Conservation (phyloP, 257 asterid species). For the Phtheirospermum japonicum region DNA sequence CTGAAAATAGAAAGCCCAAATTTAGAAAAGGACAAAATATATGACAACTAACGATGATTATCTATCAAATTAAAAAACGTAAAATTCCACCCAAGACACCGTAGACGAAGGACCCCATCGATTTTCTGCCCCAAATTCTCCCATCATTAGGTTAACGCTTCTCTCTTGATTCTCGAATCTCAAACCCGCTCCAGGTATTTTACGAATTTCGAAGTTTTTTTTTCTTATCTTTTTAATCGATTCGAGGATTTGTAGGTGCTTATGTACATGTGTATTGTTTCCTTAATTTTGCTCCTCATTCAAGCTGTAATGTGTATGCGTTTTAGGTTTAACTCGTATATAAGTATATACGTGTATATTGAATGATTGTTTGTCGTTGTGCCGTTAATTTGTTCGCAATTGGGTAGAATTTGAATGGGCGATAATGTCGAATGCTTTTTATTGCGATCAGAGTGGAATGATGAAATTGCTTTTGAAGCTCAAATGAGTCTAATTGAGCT, state of each 20-base stretch:
- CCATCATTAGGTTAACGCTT: conserved; percentile 21
- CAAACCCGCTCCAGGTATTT: conserved; percentile 20
- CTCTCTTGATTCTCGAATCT: conserved; percentile 35
- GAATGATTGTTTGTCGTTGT: conserved; percentile 14
- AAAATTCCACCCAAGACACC: conserved; percentile 32
- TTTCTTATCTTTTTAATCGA: not conserved
- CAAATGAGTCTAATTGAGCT: conserved; percentile 15
- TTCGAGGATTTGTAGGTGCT: conserved; percentile 11
- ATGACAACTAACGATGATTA: conserved; percentile 12
- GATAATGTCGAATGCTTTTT: conserved; percentile 19
- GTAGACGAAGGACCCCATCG: conserved; percentile 29
- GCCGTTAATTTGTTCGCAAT: conserved; percentile 10
- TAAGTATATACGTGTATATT: not conserved
- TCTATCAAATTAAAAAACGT: not conserved
- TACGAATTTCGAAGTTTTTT: conserved; percentile 16
- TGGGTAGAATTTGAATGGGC: conserved; percentile 4
- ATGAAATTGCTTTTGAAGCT: conserved; percentile 8
- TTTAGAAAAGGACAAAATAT: conserved; percentile 13
- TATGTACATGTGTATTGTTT: not conserved
- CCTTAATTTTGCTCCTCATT: conserved; percentile 8
- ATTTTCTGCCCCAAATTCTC: conserved; percentile 32
- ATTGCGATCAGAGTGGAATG: conserved; percentile 17
- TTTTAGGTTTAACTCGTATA: conserved; percentile 14
- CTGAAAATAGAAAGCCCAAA: not conserved
- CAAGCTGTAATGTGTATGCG: conserved; percentile 10